phyloP scores from a whole-genome alignment of 2,329 filamentous ascomycete species.

The Dactylonectria macrodidyma region DNA sequence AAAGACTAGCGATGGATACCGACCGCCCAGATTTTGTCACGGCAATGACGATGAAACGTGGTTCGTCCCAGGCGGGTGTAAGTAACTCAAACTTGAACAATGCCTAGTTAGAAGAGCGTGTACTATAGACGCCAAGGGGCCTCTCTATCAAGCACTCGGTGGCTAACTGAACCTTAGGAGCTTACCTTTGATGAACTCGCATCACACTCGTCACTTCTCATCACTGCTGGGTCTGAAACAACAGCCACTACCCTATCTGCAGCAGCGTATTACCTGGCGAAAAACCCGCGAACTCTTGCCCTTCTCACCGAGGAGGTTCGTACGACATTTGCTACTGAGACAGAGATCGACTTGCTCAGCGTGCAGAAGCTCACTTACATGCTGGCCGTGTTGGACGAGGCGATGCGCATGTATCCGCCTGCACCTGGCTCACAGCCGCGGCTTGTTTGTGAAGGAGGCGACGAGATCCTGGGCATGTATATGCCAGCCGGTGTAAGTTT shows the following conservation, averaged over 20 bases:
- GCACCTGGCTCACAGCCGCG: constrained; percentile 41
- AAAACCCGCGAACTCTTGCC: constrained; percentile 34
- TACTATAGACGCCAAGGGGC: not conserved
- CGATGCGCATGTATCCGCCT: constrained; percentile 56
- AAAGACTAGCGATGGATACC: constrained; percentile 32
- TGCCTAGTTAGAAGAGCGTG: not conserved
- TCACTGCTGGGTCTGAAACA: constrained; percentile 53
- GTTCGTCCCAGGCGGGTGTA: constrained; percentile 6
- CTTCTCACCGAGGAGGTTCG: constrained; percentile 58
- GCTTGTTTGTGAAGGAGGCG: constrained; percentile 51
- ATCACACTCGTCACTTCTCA: constrained; percentile 32
- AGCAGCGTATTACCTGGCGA: constrained; percentile 48
- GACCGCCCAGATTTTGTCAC: constrained; percentile 42
- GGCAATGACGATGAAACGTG: constrained; percentile 22
- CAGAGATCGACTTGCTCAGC: constrained; percentile 54
- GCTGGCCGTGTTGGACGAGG: constrained; percentile 58
- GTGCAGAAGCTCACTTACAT: constrained; percentile 43
- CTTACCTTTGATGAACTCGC: constrained; percentile 14
- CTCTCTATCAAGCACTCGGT: not conserved
- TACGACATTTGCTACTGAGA: constrained; percentile 50
- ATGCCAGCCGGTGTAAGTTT: constrained; percentile 51
- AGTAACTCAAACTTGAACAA: not conserved
- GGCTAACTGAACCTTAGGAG: not conserved
- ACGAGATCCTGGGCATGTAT: constrained; percentile 44
- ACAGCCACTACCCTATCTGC: constrained; percentile 52